These are phyloP conservation scores for Primulina huaijiensis DNA, from an alignment of 257 asterid genomes.

Conservation along the genomic window DNA sequence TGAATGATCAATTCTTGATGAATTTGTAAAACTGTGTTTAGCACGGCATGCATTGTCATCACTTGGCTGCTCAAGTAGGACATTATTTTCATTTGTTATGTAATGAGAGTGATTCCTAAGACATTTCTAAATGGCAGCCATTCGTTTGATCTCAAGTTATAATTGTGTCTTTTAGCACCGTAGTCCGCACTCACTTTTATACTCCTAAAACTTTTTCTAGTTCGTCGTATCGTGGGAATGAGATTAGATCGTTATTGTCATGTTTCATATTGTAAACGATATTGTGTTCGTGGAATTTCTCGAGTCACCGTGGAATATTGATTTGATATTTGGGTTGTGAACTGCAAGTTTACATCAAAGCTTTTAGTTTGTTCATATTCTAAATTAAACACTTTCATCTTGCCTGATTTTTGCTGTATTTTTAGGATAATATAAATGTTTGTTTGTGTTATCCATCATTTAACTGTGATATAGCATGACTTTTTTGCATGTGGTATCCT, in stretches of 20 bases:
- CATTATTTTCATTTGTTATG: conserved; percentile 13
- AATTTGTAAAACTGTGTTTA: conserved; percentile 3
- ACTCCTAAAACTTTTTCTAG: not conserved
- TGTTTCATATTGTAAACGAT: not conserved
- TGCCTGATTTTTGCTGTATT: conserved; percentile 9
- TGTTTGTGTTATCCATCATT: conserved; percentile 17
- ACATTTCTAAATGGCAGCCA: not conserved
- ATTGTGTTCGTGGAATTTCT: conserved; percentile 4
- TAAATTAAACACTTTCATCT: not conserved
- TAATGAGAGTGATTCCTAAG: not conserved
- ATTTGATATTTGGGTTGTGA: conserved; percentile 1
- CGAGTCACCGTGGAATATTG: not conserved
- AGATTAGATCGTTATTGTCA: conserved; percentile 9
- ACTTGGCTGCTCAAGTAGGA: not conserved
- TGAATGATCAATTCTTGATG: conserved; percentile 15
- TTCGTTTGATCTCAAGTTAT: conserved; percentile 2
- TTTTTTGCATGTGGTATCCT: conserved; percentile 5
- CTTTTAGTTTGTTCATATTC: not conserved
- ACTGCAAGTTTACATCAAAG: conserved; percentile 2
- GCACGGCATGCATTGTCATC: conserved; percentile 17
- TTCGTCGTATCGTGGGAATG: not conserved
- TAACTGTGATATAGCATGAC: conserved; percentile 2
- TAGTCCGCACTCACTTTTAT: not conserved
- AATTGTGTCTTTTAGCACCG: conserved; percentile 13
- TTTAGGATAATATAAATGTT: conserved; percentile 2